Percentiles rank a stretch among this genome's conserved stretches.
phyloP scores from a whole-genome alignment of 345 rosid genomes.

The Citrus reticulata region DNA sequence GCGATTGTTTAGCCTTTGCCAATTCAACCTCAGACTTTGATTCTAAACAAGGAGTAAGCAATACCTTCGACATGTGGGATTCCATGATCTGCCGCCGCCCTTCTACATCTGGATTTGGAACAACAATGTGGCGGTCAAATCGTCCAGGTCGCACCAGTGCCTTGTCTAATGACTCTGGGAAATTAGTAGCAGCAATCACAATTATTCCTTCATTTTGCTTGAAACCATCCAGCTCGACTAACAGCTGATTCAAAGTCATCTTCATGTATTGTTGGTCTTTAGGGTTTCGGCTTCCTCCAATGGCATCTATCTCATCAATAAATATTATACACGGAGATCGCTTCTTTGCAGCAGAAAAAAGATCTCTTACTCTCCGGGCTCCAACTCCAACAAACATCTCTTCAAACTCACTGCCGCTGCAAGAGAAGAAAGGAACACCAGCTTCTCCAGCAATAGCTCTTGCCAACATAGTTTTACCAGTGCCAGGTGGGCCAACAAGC shows the following conservation, averaged over 20 bases:
- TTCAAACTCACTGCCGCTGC: constrained; percentile 99
- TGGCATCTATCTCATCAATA: constrained; percentile 97
- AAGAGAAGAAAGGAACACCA: constrained; percentile 95
- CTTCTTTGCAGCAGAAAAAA: constrained; percentile 99
- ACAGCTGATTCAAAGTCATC: constrained; percentile 95
- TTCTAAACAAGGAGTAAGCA: neutral
- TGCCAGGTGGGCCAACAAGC: constrained; percentile 98
- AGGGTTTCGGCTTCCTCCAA: constrained; percentile 93
- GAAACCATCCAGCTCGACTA: constrained; percentile 96
- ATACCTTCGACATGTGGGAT: constrained; percentile 96
- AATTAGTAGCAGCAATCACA: constrained; percentile 93
- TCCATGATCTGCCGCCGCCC: constrained; percentile 96
- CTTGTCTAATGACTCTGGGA: constrained; percentile 91
- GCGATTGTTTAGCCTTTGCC: neutral
- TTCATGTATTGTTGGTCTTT: constrained; percentile 94
- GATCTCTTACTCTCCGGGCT: constrained; percentile 96
- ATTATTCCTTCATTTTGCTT: constrained; percentile 97
- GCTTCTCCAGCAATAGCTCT: constrained; percentile 99
- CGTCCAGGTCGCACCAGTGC: constrained; percentile 97
- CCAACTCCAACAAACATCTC: constrained; percentile 99
- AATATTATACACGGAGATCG: constrained; percentile 93
- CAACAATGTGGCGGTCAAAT: constrained; percentile 88
- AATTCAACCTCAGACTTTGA: neutral
- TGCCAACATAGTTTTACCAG: constrained; percentile 97
- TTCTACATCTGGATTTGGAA: constrained; percentile 96